Conservation (phyloP, 2,329 filamentous ascomycete species). For the Cephalotrichum gorgonifer region DNA sequence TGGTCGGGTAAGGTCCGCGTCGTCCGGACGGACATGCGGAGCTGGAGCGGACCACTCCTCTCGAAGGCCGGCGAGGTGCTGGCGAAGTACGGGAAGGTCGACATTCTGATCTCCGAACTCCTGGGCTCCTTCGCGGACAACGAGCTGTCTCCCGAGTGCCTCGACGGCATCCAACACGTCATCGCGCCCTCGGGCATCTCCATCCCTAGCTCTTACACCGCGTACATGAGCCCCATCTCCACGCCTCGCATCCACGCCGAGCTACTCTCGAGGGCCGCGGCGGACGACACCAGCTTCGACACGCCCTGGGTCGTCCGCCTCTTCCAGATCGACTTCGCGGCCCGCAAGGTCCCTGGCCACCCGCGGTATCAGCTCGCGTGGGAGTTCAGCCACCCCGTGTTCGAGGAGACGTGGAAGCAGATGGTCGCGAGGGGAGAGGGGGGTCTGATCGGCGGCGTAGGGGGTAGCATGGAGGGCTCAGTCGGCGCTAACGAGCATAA, state of each 20-base stretch:
- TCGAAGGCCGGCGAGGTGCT: conserved; percentile 29
- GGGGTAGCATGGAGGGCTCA: conserved; percentile 63
- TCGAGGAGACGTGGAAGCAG: conserved; percentile 42
- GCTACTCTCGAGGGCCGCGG: conserved; percentile 50
- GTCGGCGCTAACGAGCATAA: conserved; percentile 89
- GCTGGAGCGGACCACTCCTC: conserved; percentile 73
- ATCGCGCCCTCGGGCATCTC: conserved; percentile 78
- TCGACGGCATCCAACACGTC: conserved; percentile 91
- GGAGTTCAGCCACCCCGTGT: conserved; percentile 72
- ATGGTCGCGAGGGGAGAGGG: conserved; percentile 49
- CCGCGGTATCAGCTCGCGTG: conserved; percentile 65
- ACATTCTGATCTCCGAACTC: conserved; percentile 89
- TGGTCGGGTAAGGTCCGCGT: conserved; percentile 77
- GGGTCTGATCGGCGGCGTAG: conserved; percentile 55
- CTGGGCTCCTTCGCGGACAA: conserved; percentile 95
- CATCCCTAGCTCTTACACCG: conserved; percentile 87
- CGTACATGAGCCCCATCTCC: conserved; percentile 84
- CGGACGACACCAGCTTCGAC: conserved; percentile 66
- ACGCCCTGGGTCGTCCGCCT: conserved; percentile 94
- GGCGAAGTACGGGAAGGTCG: conserved; percentile 56
- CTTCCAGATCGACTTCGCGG: conserved; percentile 76
- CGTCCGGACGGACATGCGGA: conserved; percentile 94
- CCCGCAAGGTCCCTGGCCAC: conserved; percentile 41
- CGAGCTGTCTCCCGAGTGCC: conserved; percentile 89
- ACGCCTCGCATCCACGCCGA: conserved; percentile 80